phyloP scores from a whole-genome alignment of 2,329 filamentous ascomycete species.

The Colletotrichum brevisporum region DNA sequence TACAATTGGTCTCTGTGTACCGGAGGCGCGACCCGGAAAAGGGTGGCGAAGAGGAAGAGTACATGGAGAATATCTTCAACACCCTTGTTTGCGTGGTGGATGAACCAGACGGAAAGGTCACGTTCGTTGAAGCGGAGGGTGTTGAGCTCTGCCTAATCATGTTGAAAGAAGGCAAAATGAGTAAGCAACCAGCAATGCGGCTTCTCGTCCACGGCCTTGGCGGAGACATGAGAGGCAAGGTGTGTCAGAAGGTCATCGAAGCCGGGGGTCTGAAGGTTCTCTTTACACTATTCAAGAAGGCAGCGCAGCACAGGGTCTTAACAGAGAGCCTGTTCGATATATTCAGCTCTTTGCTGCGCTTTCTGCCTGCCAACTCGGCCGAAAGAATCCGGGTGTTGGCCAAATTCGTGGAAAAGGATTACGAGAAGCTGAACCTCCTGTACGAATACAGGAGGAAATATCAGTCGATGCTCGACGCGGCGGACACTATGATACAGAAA shows the following conservation, averaged over 20 bases:
- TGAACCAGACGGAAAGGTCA: constrained; percentile 79
- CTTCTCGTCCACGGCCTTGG: constrained; percentile 86
- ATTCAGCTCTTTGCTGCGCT: constrained; percentile 84
- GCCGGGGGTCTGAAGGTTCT: constrained; percentile 86
- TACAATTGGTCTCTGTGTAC: constrained; percentile 88
- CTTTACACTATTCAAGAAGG: constrained; percentile 92
- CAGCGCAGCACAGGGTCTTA: constrained; percentile 46
- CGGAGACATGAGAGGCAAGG: constrained; percentile 62
- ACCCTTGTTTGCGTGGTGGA: constrained; percentile 85
- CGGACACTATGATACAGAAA: constrained; percentile 73
- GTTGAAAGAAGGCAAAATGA: constrained; percentile 89
- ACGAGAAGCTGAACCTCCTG: constrained; percentile 84
- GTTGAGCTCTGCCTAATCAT: constrained; percentile 93
- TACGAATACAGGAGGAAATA: constrained; percentile 81
- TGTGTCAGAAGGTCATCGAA: constrained; percentile 84
- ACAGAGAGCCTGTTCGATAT: constrained; percentile 83
- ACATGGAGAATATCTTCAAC: constrained; percentile 94
- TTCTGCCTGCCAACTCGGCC: constrained; percentile 82
- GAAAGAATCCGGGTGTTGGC: constrained; percentile 87
- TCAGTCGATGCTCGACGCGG: constrained; percentile 70
- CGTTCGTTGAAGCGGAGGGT: constrained; percentile 91
- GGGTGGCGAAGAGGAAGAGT: constrained; percentile 92
- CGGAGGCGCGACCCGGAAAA: constrained; percentile 88
- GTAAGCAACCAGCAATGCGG: constrained; percentile 82
- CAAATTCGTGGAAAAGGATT: constrained; percentile 96